These are phyloP conservation scores for Stagonosporopsis chrysanthemi DNA, from an alignment of 2,329 filamentous ascomycete genomes.

Conservation along the genomic window DNA sequence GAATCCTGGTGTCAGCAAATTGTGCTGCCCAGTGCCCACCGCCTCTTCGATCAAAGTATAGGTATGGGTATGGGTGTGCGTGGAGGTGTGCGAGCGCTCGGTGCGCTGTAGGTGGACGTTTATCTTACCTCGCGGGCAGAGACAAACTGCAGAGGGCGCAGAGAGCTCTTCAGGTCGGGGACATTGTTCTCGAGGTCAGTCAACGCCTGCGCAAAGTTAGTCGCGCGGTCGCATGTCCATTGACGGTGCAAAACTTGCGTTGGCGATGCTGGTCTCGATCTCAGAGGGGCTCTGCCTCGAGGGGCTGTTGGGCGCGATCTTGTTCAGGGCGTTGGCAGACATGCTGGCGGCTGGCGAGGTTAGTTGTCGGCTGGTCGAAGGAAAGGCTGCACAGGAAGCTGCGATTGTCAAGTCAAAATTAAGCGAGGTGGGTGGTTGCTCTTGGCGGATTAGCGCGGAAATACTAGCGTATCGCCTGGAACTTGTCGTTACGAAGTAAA, in stretches of 20 bases:
- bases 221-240: conserved; percentile 11
- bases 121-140: conserved; percentile 97
- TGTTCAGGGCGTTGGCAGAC: conserved; percentile 80
- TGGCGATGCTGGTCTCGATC: conserved; percentile 96
- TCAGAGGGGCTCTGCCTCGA: conserved; percentile 96
- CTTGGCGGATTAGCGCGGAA: conserved; percentile 18
- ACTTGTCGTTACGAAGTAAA: not conserved
- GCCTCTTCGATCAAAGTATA: conserved; percentile 57
- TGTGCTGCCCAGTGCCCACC: conserved; percentile 64
- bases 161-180: conserved; percentile 92
- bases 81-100: conserved; percentile 27
- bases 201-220: conserved; percentile 67
- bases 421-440: conserved; percentile 6
- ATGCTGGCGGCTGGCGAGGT: conserved; percentile 54
- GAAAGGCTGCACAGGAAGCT: conserved; percentile 19
- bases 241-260: conserved; percentile 64
- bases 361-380: conserved; percentile 34
- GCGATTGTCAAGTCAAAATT: conserved; percentile 3
- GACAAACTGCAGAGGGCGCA: conserved; percentile 98
- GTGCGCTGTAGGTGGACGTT: conserved; percentile 44
- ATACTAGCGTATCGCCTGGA: conserved; percentile 9
- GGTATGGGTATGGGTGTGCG: conserved; percentile 16
- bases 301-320: conserved; percentile 97
- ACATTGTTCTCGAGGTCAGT: conserved; percentile 99
- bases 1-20: conserved; percentile 63